Evolutionary conservation across 108 stramenopile species (phyloP).

Genomic region (Cyclostephanos tholiformis): DNA sequence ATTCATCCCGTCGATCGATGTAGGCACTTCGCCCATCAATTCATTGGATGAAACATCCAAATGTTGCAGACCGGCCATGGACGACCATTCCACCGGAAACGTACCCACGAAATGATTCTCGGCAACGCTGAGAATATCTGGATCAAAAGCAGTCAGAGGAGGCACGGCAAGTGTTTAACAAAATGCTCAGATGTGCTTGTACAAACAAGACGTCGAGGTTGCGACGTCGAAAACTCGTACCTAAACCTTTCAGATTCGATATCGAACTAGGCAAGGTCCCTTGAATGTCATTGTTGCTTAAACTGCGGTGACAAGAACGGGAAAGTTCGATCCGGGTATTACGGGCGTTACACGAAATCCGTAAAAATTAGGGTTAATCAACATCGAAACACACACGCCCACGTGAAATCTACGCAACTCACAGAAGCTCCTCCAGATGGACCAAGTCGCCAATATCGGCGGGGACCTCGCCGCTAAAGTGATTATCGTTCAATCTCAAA

Average conservation of each 20-base stretch:
- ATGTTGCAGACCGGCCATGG: conserved; percentile 25
- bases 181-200: background rate
- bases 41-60: conserved; percentile 43
- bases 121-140: conserved; percentile 33
- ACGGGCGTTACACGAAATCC: too few species aligned
- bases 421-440: conserved; percentile 53
- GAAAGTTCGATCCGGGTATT: too few species aligned
- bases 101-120: conserved; percentile 39
- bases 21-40: conserved; percentile 40
- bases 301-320: background rate
- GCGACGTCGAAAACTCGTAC: background rate
- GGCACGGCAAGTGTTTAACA: background rate
- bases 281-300: conserved; percentile 52
- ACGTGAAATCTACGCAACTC: background rate
- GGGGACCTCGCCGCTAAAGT: conserved; percentile 50
- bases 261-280: conserved; percentile 55
- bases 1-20: conserved; percentile 32
- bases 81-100: conserved; percentile 32
- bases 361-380: background rate
- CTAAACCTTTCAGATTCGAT: conserved; percentile 39
- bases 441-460: conserved; percentile 52
- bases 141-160: background rate
- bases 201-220: background rate
- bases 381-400: background rate
- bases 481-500: conserved; percentile 53